Percentiles rank a stretch among this genome's conserved stretches.
phyloP scores from a whole-genome alignment of 2,329 filamentous ascomycete species.

The Penicillium sp. region DNA sequence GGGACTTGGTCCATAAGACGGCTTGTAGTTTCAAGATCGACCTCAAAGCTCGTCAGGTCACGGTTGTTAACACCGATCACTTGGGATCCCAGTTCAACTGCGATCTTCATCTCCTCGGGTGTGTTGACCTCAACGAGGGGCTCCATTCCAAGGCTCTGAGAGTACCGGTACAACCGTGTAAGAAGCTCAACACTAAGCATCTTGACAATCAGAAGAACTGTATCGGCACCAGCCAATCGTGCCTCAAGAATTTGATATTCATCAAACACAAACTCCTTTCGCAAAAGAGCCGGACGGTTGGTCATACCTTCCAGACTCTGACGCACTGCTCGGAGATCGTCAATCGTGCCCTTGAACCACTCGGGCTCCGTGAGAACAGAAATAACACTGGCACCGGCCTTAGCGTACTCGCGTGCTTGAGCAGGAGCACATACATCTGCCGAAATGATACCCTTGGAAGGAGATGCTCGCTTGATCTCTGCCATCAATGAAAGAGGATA shows the following conservation, averaged over 20 bases:
- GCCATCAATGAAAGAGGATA: conserved; percentile 93
- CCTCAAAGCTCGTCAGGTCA: conserved; percentile 93
- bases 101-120: conserved; percentile 84
- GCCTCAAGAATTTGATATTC: conserved; percentile 98
- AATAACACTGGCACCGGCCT: conserved; percentile 93
- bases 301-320: conserved; percentile 88
- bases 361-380: conserved; percentile 98
- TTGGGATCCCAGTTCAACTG: conserved; percentile 80
- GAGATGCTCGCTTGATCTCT: conserved; percentile 94
- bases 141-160: conserved; percentile 89
- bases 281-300: conserved; percentile 84
- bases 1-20: conserved; percentile 84
- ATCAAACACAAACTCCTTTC: conserved; percentile 97
- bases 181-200: conserved; percentile 81
- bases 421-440: conserved; percentile 81
- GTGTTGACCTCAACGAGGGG: conserved; percentile 96
- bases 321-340: conserved; percentile 83
- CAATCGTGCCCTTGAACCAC: conserved; percentile 98
- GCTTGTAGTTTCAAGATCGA: conserved; percentile 89
- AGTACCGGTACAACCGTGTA: conserved; percentile 81
- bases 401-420: conserved; percentile 87
- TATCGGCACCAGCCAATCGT: conserved; percentile 87
- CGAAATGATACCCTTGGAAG: conserved; percentile 92
- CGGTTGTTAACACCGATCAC: conserved; percentile 98
- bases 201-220: conserved; percentile 93